Percentiles rank a stretch among this genome's conserved stretches.
Conservation (phyloP, 306 rosid genomes). For the Prunus dulcis region DNA sequence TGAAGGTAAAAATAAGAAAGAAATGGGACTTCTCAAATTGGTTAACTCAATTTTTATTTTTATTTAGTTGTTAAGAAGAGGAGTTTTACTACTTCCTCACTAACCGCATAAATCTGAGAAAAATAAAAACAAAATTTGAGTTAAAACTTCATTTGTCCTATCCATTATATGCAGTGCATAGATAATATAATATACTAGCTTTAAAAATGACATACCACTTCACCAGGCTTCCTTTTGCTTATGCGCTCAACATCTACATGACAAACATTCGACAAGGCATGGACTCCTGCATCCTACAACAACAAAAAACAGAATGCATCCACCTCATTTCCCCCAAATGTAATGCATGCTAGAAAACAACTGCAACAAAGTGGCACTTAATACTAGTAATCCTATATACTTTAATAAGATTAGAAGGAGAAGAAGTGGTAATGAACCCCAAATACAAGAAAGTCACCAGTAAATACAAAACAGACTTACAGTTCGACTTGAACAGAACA, state of each 20-base stretch:
- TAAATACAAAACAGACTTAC: slow-evolving; percentile 40
- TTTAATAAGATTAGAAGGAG: neutral
- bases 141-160: neutral
- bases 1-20: neutral
- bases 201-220: slow-evolving; percentile 53
- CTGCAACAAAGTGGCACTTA: neutral
- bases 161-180: neutral
- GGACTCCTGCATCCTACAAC: slow-evolving; percentile 94
- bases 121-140: neutral
- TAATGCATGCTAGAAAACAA: neutral
- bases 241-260: slow-evolving; percentile 85
- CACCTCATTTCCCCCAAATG: neutral
- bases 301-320: neutral
- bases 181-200: neutral
- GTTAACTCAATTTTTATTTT: neutral
- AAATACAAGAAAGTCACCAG: neutral
- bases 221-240: slow-evolving; percentile 92
- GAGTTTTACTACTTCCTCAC: neutral
- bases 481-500: slow-evolving; percentile 85
- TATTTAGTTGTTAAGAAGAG: neutral
- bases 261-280: slow-evolving; percentile 88
- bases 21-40: too few species aligned
- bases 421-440: neutral
- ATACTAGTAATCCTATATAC: neutral
- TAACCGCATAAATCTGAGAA: neutral